Percentiles rank a stretch among this genome's conserved stretches.
Conservation (phyloP, 768 basidiomycete genomes). For the Suillus variegatus region DNA sequence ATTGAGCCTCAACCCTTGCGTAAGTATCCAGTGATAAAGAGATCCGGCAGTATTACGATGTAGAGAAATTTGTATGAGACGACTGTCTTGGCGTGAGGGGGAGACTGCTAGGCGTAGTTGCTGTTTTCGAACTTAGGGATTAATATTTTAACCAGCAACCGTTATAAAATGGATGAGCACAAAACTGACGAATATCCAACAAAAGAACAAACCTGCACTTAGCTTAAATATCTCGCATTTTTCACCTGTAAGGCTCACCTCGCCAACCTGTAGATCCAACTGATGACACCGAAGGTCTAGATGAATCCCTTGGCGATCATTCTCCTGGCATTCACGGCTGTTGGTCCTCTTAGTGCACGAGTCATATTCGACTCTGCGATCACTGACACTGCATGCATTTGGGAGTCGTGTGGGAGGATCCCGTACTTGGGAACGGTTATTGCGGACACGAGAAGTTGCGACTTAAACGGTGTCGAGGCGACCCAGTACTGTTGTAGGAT, state of each 20-base stretch:
- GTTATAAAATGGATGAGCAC: not conserved
- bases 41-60: not conserved
- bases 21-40: not conserved
- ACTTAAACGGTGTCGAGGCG: not conserved
- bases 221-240: not conserved
- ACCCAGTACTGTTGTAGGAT: slow-evolving; percentile 2
- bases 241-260: not conserved
- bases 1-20: not conserved
- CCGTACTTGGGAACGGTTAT: not conserved
- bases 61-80: not conserved
- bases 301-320: not conserved
- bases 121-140: not conserved
- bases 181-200: not conserved
- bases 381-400: slow-evolving; percentile 5
- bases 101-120: not conserved
- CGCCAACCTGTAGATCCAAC: not conserved
- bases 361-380: not conserved
- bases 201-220: not conserved
- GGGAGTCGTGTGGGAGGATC: slow-evolving; percentile 6
- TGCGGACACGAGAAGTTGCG: not conserved
- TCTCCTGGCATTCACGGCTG: not conserved
- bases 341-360: not conserved
- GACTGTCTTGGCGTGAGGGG: not conserved
- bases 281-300: not conserved
- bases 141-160: not conserved